A percentile compares a stretch with the other conserved stretches of the same genome.
These are phyloP conservation scores for Zygosaccharomyces sapae DNA, from an alignment of 1,139 yeast species.

Conservation along the genomic window DNA sequence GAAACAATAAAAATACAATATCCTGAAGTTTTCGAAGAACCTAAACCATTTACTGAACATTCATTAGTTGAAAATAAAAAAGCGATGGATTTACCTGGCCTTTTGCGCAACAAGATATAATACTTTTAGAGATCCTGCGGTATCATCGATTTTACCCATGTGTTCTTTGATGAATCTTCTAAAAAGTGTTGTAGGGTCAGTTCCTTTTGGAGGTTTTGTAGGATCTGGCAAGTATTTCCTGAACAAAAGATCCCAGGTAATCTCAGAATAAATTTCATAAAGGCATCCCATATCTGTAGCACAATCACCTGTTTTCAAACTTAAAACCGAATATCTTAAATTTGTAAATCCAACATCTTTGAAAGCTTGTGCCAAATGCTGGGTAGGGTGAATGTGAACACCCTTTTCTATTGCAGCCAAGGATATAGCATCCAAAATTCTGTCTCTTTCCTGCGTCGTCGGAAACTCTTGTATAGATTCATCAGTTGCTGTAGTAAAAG, in stretches of 20 bases:
- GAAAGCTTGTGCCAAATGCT: conserved; percentile 25
- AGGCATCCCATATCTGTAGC: conserved; percentile 31
- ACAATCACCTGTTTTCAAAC: conserved; percentile 31
- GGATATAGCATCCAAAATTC: conserved; percentile 25
- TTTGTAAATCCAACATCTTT: conserved; percentile 31
- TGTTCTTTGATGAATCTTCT: conserved; percentile 30
- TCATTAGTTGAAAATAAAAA: background rate
- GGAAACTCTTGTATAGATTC: conserved; percentile 13
- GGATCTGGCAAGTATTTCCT: conserved; percentile 21
- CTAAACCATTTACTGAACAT: background rate
- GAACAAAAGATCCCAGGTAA: conserved; percentile 24
- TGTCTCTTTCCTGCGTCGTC: conserved; percentile 28
- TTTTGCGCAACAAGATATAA: conserved; percentile 31
- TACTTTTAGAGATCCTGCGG: conserved; percentile 29
- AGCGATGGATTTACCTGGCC: conserved; percentile 16
- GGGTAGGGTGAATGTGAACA: conserved; percentile 30
- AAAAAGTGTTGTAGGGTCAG: conserved; percentile 23
- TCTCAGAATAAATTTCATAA: conserved; percentile 27
- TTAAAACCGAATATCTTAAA: conserved; percentile 29
- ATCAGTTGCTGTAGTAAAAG: conserved; percentile 13
- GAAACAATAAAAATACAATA: background rate
- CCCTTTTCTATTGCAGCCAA: conserved; percentile 30
- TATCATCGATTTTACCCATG: conserved; percentile 27
- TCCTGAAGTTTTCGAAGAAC: background rate
- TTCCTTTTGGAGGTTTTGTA: conserved; percentile 18